Evolutionary conservation across 2,329 filamentous ascomycete genomes (phyloP), one percentile per base, ranked within the genome.

Genomic region (Penicillium aurantiogriseum): DNA sequence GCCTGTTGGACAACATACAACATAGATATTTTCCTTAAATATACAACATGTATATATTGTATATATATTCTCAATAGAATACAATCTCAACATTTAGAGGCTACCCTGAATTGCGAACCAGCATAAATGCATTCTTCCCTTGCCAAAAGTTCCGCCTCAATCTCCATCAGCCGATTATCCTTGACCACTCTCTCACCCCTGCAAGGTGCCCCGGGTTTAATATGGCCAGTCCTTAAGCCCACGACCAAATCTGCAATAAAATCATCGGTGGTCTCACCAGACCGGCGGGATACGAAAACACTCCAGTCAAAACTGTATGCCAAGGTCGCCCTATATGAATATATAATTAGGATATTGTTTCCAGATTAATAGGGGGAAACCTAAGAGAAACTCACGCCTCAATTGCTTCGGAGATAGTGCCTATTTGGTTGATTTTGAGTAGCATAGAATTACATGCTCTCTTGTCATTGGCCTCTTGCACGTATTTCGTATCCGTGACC

Each of bases 101-200:
- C 44, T 5, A 35, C 29, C 29, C 29, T 33, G 4, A 46, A 35
- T 21, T 47, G 44, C 2, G 44, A 23, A 11, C 29, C 44, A 23
- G 19, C 19, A n/a, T 47, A 17, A 23, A 25, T 5, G 5, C 31
- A 47, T 10, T 33, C 21, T 61, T 62, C 8, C 29, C 57, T n/a
- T 2, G 8, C 31, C 44, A 74, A 51, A 47, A 74, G 63, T 39
- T 70, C 71, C 9, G 23, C 23, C 58, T 77, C 76, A 61, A 79
- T 79, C 57, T 78, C 76, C 72, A 78, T 73, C 29, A 79, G 63
- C 4, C 76, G 73, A 61, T 79, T 79, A 63, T 78, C 78, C 62
- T 78, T 79, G 36, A 66, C 76, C 9, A 78, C 71, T 33, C 75
- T 65, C 68, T 79, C 77, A 7, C 76, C 74, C 8, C 77, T 69